A percentile compares a stretch with the other conserved stretches of the same genome.
phyloP scores from a whole-genome alignment of 2,329 filamentous ascomycete species.

The Trichothecium sympodiale region DNA sequence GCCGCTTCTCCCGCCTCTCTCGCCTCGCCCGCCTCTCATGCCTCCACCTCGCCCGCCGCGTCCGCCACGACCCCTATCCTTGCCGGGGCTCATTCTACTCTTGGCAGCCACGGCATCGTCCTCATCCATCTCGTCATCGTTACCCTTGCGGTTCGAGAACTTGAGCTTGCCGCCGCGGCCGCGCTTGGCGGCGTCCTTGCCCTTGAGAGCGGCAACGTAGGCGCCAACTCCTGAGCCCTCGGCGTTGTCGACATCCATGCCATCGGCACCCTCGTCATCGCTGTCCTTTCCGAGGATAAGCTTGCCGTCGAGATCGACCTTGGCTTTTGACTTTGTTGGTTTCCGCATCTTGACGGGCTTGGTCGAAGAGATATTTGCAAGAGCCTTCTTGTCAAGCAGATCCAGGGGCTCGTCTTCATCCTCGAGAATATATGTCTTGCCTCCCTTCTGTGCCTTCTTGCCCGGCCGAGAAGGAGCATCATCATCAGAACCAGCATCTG shows the following conservation, averaged over 20 bases:
- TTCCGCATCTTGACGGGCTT: constrained; percentile 60
- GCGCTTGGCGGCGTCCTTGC: constrained; percentile 53
- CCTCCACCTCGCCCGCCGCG: constrained; percentile 22
- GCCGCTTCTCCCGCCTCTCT: constrained; percentile 27
- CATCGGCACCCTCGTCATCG: constrained; percentile 33
- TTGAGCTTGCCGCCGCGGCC: constrained; percentile 59
- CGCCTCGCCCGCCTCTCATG: constrained; percentile 18
- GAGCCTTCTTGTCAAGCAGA: constrained; percentile 75
- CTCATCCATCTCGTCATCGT: constrained; percentile 39
- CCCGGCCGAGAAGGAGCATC: constrained; percentile 37
- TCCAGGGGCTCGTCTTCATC: constrained; percentile 92
- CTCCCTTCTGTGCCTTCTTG: constrained; percentile 45
- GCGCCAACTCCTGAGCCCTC: constrained; percentile 51
- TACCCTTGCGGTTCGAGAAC: constrained; percentile 52
- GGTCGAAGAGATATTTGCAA: constrained; percentile 88
- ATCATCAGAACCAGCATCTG: constrained; percentile 38
- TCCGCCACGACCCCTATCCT: constrained; percentile 17
- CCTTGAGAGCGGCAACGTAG: constrained; percentile 59
- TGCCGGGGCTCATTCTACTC: constrained; percentile 30
- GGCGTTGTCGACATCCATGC: constrained; percentile 52
- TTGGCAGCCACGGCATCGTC: constrained; percentile 41
- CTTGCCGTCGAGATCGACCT: constrained; percentile 67
- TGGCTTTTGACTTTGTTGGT: constrained; percentile 49
- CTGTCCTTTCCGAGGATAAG: constrained; percentile 57
- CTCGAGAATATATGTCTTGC: constrained; percentile 80